Conservation (phyloP, 352 stramenopile species). For the Peronospora belbahrii region DNA sequence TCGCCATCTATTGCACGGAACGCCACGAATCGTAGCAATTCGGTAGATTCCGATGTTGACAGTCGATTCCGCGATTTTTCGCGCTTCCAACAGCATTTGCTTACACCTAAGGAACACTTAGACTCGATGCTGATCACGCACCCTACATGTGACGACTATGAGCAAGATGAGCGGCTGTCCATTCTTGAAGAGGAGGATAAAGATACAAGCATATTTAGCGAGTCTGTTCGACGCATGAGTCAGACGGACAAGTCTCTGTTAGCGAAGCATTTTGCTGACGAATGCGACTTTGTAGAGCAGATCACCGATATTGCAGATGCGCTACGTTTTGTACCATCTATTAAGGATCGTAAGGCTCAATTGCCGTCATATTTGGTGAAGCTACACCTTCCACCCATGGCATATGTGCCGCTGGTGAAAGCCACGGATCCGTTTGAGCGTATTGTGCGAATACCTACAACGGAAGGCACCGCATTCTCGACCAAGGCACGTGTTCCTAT, state of each 20-base stretch:
- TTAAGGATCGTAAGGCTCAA: constrained; percentile 71
- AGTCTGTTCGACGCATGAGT: constrained; percentile 64
- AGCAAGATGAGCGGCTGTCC: constrained; percentile 32
- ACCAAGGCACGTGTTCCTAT: constrained; percentile 83
- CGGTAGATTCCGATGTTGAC: constrained; percentile 41
- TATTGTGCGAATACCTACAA: constrained; percentile 76
- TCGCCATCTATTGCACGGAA: constrained; percentile 29
- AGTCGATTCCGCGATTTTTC: constrained; percentile 81
- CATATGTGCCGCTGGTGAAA: constrained; percentile 82
- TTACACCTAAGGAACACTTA: constrained; percentile 65
- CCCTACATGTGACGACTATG: constrained; percentile 29
- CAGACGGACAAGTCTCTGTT: constrained; percentile 73
- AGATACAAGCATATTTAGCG: constrained; percentile 67
- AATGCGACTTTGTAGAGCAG: constrained; percentile 86
- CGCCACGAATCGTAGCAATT: constrained; percentile 10
- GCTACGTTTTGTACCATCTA: constrained; percentile 73
- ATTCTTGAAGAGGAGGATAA: constrained; percentile 66
- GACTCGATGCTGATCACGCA: constrained; percentile 37
- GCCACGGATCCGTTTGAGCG: constrained; percentile 84
- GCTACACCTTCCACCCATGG: constrained; percentile 78
- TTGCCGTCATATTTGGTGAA: constrained; percentile 77
- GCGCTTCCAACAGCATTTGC: constrained; percentile 78
- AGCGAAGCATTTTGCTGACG: constrained; percentile 77
- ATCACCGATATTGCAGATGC: constrained; percentile 83
- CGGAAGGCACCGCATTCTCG: constrained; percentile 83